Base-by-base conservation (phyloP, 495 filamentous ascomycete species). In the Margaritispora aquatica region DNA sequence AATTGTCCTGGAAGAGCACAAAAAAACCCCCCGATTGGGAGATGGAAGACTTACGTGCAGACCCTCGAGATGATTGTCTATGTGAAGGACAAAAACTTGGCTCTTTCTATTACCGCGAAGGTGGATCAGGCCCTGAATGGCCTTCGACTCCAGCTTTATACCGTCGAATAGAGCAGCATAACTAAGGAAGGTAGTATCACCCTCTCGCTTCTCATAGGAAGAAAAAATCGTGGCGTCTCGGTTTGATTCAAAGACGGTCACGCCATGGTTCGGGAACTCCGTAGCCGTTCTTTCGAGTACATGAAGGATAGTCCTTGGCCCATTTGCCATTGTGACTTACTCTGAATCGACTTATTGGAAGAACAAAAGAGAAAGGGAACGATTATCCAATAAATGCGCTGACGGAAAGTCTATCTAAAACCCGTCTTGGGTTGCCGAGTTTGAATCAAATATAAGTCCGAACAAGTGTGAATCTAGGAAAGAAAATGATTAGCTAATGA, bases 21-120 rank as follows among this genome's bases (percentile, higher is more conserved):
- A n/a, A n/a, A n/a, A n/a, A n/a, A n/a, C n/a, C n/a, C n/a, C n/a
- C n/a, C n/a, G n/a, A n/a, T n/a, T n/a, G n/a, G n/a, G n/a, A n/a
- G n/a, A n/a, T n/a, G n/a, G n/a, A 15, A 34, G 29, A 34, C 29
- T 34, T 34, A 34, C 29, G 3, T 66, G 20, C 3, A 79, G 72
- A 1, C 55, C 64, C 21, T 78, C 72, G 57, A 59, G 51, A 29
- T 77, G 72, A 29, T 69, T 66, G 15, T 75, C 66, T 7, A 77
- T 62, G 58, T 80, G 73, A 10, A 78, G 63, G 9, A 77, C 64
- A 49, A 75, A 46, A 19, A 63, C 21, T 15, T 13, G 19, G 60
- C n/a, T n/a, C n/a, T 58, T 62, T 34, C 29, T 34, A 5, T 7
- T 15, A 23, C 26, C 54, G 34, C 15, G 11, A 20, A 56, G 34